Base-by-base conservation (phyloP, 1,284 basidiomycete genomes). In the Anthracocystis setariae region DNA sequence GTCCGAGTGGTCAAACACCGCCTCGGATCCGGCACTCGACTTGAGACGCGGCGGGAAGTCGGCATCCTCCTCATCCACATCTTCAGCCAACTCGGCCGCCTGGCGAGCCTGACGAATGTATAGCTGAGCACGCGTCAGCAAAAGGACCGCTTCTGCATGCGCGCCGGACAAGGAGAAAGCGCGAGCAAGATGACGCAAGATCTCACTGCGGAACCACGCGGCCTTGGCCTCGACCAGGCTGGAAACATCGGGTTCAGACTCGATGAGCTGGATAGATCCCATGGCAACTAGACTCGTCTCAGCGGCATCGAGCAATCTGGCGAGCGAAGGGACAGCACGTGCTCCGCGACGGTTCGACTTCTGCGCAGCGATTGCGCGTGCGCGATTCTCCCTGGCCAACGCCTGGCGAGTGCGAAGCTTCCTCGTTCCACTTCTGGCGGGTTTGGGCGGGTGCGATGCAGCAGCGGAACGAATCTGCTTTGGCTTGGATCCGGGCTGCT, bases 151-250 rank as follows among this genome's bases (percentile, higher is more conserved):
- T 43, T 81, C 70, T 18, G 72, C 68, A 10, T 64, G 55, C 10
- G 66, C 67, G 15, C 59, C 64, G 12, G 76, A 69, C 43, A 74
- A 64, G 13, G 59, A 46, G 59, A 78, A 81, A 18, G 78, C 80
- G 13, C 66, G 58, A 5, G 77, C 79, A 17, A 82, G 70, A 35
- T 77, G 73, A 32, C 61, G 58, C 10, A 81, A 56, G 39, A 80
- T 68, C 55, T 76, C 73, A 45, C 76, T 71, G 23, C 74, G 66
- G 75, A 79, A 81, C 73, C 72, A 79, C 3, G 75, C 76, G 3
- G 74, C 68, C 58, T 82, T 81, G 25, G 78, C 78, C 46, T 82
- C 81, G 29, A 82, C 60, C 20, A 82, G 62, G 40, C 73, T 77
- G 29, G 78, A 77, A 3, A 80, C 71, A 43, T 82, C 80, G 20